Evolutionary conservation across 2,329 filamentous ascomycete genomes (phyloP).

Genomic region (Endocalyx cinctus): DNA sequence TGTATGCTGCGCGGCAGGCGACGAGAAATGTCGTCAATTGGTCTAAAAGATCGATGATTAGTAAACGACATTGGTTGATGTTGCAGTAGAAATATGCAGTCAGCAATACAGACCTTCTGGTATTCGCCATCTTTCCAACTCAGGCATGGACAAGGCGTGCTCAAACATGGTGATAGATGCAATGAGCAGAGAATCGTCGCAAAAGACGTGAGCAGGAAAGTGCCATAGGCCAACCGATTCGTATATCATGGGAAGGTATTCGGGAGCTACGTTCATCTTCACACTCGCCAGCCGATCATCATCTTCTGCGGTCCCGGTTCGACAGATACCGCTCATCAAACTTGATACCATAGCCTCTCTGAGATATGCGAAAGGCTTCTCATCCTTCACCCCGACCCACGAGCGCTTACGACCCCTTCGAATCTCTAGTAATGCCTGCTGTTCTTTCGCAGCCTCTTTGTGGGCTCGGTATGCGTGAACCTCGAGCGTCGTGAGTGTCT

Average conservation of each 20-base stretch:
- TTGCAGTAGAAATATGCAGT: background rate
- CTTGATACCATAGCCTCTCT: conserved; percentile 91
- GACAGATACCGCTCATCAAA: conserved; percentile 85
- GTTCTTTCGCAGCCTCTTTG: conserved; percentile 69
- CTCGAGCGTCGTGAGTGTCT: conserved; percentile 70
- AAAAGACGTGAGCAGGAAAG: conserved; percentile 85
- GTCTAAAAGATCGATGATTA: too few species aligned
- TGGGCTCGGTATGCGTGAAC: conserved; percentile 81
- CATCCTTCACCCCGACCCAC: conserved; percentile 83
- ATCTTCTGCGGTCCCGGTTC: conserved; percentile 55
- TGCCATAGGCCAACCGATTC: conserved; percentile 72
- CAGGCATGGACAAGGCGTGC: conserved; percentile 78
- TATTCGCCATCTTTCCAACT: conserved; percentile 76
- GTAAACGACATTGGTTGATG: too few species aligned
- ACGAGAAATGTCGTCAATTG: conserved; percentile 81
- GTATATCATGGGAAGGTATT: conserved; percentile 63
- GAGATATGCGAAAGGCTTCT: conserved; percentile 83
- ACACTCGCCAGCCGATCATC: conserved; percentile 60
- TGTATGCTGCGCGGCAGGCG: conserved; percentile 90
- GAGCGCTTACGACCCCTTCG: conserved; percentile 78
- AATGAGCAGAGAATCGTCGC: conserved; percentile 84
- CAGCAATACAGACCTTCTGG: conserved; percentile 57
- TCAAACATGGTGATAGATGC: conserved; percentile 84
- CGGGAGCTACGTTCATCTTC: conserved; percentile 62
- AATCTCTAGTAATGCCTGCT: conserved; percentile 65